Evolutionary conservation across 1,284 basidiomycete genomes (phyloP), one percentile per base, ranked within the genome.

Genomic region (Sparassis latifolia): DNA sequence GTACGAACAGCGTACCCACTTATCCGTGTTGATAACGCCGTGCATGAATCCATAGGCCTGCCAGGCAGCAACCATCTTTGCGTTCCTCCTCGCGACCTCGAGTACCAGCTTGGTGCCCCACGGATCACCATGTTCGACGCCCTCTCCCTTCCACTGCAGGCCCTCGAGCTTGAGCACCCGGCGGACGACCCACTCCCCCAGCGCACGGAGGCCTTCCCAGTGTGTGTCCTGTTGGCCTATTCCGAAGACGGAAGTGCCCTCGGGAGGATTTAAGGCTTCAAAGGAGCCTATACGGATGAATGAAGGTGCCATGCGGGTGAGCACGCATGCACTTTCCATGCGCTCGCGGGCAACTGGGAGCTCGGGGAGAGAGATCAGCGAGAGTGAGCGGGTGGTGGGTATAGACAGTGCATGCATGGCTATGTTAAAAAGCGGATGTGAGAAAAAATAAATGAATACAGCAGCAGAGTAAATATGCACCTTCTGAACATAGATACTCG

Each of bases 1-100:
- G 29, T 10, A 41, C 12, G 5, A 20, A 28, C 43, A 47, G 44
- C 44, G 31, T 38, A 63, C 80, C 49, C 55, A 88, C 86, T 95
- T 95, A 72, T 97, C 95, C 2, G 95, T 97, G 65, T 97, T 97
- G 61, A 97, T 90, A n/a, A 98, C 95, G 0, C 87, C 88, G 59
- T 90, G 86, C 88, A 93, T 93, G 66, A 91, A 95, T 0, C 92
- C 92, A 67, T 92, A 92, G 5, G 82, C 88, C 69, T 98, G 96
- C 96, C 96, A 98, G 2, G 77, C 84, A 2, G 92, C 96, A 0
- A 94, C 90, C 82, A 95, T 98, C 62, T 73, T 73, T 37, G 91
- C 95, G 61, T 97, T 98, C 60, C 91, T 73, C 62, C 75, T 78
- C 10, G 91, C 84, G 0, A 84, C 82, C 57, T 96, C 91, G 52